Evolutionary conservation across 2,329 filamentous ascomycete genomes (phyloP), one percentile per base, ranked within the genome.

Genomic region (Fusarium incarnatum): DNA sequence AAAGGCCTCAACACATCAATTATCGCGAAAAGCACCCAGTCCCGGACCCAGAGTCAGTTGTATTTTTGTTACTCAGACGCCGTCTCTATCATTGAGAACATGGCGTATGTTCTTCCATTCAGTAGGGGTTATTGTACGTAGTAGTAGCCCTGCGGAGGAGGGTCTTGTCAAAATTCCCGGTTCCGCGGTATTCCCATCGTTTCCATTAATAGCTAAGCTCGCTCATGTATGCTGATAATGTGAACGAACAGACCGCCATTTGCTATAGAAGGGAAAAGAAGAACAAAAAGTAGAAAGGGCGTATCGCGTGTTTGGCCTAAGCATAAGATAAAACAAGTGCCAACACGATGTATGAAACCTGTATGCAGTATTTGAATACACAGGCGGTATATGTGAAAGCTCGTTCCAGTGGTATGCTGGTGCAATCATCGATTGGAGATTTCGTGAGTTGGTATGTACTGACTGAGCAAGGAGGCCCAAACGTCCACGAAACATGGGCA

Each of bases 41-140:
- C 58, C 62, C 56, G n/a, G 34, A 56, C 47, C 55, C 40, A 46
- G 55, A 58, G 64, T 54, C 56, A 49, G 61, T 22, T 52, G 48
- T 57, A 37, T 47, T 66, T 52, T 55, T 61, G 42, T 50, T 67
- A 66, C 63, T 66, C 62, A 50, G 48, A 48, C 61, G 62, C 62
- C 62, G 40, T 53, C 48, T 47, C 30, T 23, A 18, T 67, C 47
- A 66, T 66, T 34, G 56, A 62, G 42, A 61, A 45, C 42, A 66
- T 49, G 41, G 25, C 59, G 34, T 34, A 18, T 32, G 30, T 59
- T 40, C 23, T 52, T 55, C 46, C 49, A 40, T 44, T 56, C 49
- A 54, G 32, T 37, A 54, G 47, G 60, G 64, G 46, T 53, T 64
- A 22, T 53, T 53, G 49, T 53, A 53, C 18, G 49, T 53, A 41